Evolutionary conservation across 2,329 filamentous ascomycete genomes (phyloP).

Genomic region (Chlorencoelia australis): DNA sequence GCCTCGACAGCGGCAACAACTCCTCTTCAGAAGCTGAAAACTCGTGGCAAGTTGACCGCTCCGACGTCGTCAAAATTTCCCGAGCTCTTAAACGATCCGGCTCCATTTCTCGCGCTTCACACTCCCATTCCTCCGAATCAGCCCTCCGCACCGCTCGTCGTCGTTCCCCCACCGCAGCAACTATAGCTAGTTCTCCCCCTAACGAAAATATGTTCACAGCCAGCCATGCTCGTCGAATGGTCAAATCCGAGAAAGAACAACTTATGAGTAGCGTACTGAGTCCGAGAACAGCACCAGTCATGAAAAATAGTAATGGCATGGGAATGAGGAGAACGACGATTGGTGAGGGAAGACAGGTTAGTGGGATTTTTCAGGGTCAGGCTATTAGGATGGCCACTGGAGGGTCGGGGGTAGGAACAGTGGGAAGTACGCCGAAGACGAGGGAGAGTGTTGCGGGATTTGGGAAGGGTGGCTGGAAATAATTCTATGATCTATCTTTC

Average conservation of each 20-base stretch:
- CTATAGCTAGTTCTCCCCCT: constrained; percentile 40
- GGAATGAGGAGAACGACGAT: constrained; percentile 24
- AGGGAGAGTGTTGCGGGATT: constrained; percentile 23
- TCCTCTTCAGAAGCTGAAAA: constrained; percentile 26
- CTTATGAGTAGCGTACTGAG: constrained; percentile 49
- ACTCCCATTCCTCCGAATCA: constrained; percentile 18
- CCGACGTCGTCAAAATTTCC: constrained; percentile 24
- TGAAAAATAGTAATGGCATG: constrained; percentile 33
- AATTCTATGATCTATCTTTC: no score
- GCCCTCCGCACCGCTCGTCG: constrained; percentile 18
- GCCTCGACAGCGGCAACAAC: constrained; percentile 29
- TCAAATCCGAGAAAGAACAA: constrained; percentile 48
- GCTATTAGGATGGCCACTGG: constrained; percentile 14
- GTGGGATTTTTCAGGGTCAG: constrained; percentile 14
- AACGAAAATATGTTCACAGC: constrained; percentile 55
- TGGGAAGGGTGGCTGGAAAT: constrained; percentile 26
- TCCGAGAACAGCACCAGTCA: constrained; percentile 47
- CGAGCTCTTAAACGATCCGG: constrained; percentile 24
- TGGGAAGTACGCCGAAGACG: constrained; percentile 17
- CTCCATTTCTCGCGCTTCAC: constrained; percentile 19
- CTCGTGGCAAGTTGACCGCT: constrained; percentile 17
- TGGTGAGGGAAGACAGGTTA: constrained; percentile 20
- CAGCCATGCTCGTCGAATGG: constrained; percentile 56
- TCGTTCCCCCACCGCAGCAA: constrained; percentile 35
- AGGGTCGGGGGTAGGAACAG: constrained; percentile 7